Evolutionary conservation across 257 asterid genomes (phyloP).

Genomic region (Nicotiana benthamiana): DNA sequence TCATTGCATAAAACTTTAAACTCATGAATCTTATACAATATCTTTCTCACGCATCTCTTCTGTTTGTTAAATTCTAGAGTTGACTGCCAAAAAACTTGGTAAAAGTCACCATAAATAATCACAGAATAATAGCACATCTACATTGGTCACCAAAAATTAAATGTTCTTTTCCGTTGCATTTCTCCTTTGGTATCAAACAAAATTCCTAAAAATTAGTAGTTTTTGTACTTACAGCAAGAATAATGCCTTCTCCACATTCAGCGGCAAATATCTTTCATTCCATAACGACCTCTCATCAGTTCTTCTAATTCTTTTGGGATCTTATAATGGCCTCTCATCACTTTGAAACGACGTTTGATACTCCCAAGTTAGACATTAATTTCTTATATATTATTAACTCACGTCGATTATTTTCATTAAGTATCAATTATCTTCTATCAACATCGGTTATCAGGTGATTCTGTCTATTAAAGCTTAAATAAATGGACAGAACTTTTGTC

Average conservation of each 20-base stretch:
- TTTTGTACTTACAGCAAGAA: neutral
- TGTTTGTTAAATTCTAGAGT: too few species aligned
- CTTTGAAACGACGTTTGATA: neutral
- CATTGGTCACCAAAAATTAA: neutral
- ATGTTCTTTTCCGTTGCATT: neutral
- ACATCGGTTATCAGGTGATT: too few species aligned
- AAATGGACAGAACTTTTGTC: too few species aligned
- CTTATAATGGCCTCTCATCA: neutral
- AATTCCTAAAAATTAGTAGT: neutral
- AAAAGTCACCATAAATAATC: too few species aligned
- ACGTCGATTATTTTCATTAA: too few species aligned
- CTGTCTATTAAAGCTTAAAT: fast-evolving
- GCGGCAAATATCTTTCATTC: conserved; percentile 22
- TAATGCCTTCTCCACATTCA: conserved; percentile 38
- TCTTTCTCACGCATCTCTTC: neutral
- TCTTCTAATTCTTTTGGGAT: neutral
- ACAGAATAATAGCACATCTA: neutral
- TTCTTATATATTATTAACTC: too few species aligned
- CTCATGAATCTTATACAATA: neutral
- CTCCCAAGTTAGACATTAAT: neutral
- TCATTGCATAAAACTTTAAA: neutral
- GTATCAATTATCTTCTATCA: too few species aligned
- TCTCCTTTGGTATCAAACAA: neutral
- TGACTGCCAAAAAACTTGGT: too few species aligned
- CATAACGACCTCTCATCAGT: conserved; percentile 28